Base-by-base conservation (phyloP, 768 basidiomycete genomes). In the Lepiota subincarnata region DNA sequence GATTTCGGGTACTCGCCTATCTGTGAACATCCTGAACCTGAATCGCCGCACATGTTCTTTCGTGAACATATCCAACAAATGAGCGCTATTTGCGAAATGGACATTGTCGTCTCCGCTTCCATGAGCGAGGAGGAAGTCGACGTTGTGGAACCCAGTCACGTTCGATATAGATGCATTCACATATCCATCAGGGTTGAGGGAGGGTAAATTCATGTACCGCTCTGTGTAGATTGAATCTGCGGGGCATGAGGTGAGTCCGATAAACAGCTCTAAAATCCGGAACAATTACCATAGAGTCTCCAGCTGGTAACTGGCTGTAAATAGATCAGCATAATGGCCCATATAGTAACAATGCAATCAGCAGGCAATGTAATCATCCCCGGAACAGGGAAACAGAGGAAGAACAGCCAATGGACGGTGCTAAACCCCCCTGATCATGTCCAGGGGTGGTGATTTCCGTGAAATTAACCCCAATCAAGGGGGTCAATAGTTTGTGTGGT, bases 61-160 rank as follows among this genome's bases (percentile, higher is more conserved):
- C 0, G 94, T 98, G 60, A 99, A 80, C 85, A 97, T 94, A 68
- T 98, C 96, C 34, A 99, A 70, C 62, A 99, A 64, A 60, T 89
- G 89, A 11, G 93, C 93, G 50, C 89, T 84, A 70, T 99, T 95
- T 36, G 89, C 82, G 62, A 82, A 94, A 69, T 99, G 97, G 41
- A 99, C 94, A 63, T 98, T 98, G 66, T 98, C 96, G 66, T 98
- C 96, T 7, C 87, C 96, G 59, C 86, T 92, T 26, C 97, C 97
- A 62, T 98, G 95, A 8, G 89, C 90, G 49, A 98, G 81, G 46
- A 95, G 67, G 67, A 81, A 98, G 59, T 92, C 81, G 26, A 86
- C 77, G 53, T 88, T 74, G 58, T 80, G 71, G 76, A 98, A 99
- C 2, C 86, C 92, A 8, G 86, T 86, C 45, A 97, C 92, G 64